phyloP scores from a whole-genome alignment of 495 filamentous ascomycete species.

The Penicillium atrosanguineum region DNA sequence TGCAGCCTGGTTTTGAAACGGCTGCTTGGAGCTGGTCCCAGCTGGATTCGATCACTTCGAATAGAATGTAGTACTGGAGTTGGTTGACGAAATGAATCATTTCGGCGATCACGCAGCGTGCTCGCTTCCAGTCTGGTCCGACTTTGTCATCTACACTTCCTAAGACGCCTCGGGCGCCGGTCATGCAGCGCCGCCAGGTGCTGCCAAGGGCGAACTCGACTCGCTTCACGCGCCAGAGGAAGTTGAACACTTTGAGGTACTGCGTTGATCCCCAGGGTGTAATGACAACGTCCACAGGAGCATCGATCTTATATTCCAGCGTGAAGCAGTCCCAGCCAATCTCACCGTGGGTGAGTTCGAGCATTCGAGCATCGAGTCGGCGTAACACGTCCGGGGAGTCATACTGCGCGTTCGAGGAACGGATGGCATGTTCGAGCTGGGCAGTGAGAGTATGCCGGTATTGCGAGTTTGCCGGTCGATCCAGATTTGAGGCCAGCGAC shows the following conservation, averaged over 20 bases:
- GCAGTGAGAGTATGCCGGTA: slow-evolving; percentile 95
- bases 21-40: slow-evolving; percentile 85
- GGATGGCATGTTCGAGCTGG: slow-evolving; percentile 95
- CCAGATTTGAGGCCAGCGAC: slow-evolving; percentile 84
- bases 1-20: slow-evolving; percentile 76
- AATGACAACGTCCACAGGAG: slow-evolving; percentile 95
- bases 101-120: slow-evolving; percentile 83
- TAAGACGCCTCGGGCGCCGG: slow-evolving; percentile 89
- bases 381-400: slow-evolving; percentile 91
- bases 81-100: slow-evolving; percentile 99
- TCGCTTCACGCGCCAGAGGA: slow-evolving; percentile 97
- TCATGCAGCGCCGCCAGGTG: slow-evolving; percentile 96
- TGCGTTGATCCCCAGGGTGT: slow-evolving; percentile 92
- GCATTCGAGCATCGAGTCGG: slow-evolving; percentile 91
- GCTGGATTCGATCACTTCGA: slow-evolving; percentile 93
- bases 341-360: slow-evolving; percentile 91
- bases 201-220: slow-evolving; percentile 91
- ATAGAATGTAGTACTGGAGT: slow-evolving; percentile 97
- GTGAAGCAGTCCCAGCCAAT: slow-evolving; percentile 99
- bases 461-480: slow-evolving; percentile 91
- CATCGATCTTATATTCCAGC: slow-evolving; percentile 96
- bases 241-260: slow-evolving; percentile 99
- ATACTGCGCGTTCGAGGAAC: slow-evolving; percentile 94
- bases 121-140: slow-evolving; percentile 82
- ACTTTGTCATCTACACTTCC: slow-evolving; percentile 73